Evolutionary conservation across 345 rosid genomes (phyloP), one percentile per base, ranked within the genome.

Genomic region (Bretschneidera sinensis): DNA sequence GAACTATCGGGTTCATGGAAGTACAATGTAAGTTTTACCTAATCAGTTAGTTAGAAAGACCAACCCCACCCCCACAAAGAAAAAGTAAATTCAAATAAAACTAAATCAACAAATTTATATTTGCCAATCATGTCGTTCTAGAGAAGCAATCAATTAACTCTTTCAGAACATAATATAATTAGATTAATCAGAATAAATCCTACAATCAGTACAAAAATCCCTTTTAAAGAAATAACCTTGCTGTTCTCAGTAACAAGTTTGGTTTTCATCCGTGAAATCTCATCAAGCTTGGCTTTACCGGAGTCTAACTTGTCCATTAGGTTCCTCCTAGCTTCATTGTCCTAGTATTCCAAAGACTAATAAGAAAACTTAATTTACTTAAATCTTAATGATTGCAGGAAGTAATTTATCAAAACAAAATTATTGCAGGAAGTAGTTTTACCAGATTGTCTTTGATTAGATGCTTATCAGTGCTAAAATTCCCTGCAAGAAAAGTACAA

Each of bases 211-310:
- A 33, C 6, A 45, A 47, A 60, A 50, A n/a, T n/a, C n/a, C n/a
- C n/a, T 56, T 39, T 66, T 0, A 51, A 17, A 56, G 48, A 72
- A 59, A 35, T n/a, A 55, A 90, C 97, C 92, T 87, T 77, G 4
- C 10, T 63, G 52, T 68, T 90, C 63, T 83, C 82, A 48, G 50
- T 33, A 15, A 57, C 60, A 67, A 85, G 74, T 65, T 70, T 61
- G 49, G 66, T 64, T 60, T 75, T 90, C 74, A 65, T 63, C 57
- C 31, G 69, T 59, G 70, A 50, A 69, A 82, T 71, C 59, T 71
- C 77, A 60, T 76, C 70, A 48, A 85, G 83, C 77, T 83, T 83
- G 59, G 65, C 69, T 74, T 71, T 77, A 31, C 79, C 88, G 57
- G 74, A 69, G 48, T 78, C 79, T 72, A 83, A 67, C 59, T 74